Conservation (phyloP, 208 protist species). For the Trypanosoma melophagium region DNA sequence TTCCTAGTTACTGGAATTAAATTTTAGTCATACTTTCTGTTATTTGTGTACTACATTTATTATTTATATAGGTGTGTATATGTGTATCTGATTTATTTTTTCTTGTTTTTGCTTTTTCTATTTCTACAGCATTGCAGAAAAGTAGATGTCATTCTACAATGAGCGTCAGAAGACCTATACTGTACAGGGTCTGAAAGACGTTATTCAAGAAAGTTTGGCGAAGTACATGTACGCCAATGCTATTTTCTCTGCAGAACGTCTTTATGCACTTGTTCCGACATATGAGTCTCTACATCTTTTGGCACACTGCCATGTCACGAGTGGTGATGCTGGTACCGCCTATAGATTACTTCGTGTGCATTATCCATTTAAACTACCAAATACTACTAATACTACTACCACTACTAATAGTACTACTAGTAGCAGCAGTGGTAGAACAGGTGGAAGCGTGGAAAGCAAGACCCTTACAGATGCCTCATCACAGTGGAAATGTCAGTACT, state of each 20-base stretch:
- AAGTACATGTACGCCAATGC: conserved; percentile 79
- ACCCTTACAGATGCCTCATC: conserved; percentile 41
- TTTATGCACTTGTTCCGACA: conserved; percentile 58
- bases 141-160: conserved; percentile 22
- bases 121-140: conserved; percentile 10
- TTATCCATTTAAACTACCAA: conserved; percentile 48
- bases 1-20: too few relatives aligned
- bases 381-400: neutral
- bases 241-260: conserved; percentile 87
- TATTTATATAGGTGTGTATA: neutral
- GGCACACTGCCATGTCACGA: conserved; percentile 66
- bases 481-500: conserved; percentile 76
- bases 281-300: conserved; percentile 65
- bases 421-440: neutral
- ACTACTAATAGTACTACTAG: neutral
- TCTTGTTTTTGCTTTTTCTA: conserved; percentile 16
- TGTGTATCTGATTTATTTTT: neutral
- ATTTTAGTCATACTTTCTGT: too few relatives aligned
- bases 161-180: conserved; percentile 19
- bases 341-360: conserved; percentile 60
- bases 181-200: conserved; percentile 36
- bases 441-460: conserved; percentile 12
- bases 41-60: too few relatives aligned
- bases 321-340: conserved; percentile 53
- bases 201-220: conserved; percentile 60